Evolutionary conservation across 2,329 filamentous ascomycete species (phyloP), one percentile per base, ranked within the genome.

Genomic region (Monilinia laxa): DNA sequence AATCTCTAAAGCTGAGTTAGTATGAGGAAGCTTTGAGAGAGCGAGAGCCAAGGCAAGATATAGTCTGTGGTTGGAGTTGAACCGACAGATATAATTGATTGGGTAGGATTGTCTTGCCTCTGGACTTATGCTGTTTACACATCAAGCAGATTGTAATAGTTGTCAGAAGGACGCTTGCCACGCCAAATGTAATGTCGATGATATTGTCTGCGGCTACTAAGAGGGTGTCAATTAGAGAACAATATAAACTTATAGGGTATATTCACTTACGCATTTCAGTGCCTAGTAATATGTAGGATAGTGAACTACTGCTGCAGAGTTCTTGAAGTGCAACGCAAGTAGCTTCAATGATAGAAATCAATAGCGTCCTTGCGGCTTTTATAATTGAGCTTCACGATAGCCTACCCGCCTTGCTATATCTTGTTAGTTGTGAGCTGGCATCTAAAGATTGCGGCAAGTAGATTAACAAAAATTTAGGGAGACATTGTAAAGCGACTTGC

Each of bases 161-260:
- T 7, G 42, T 35, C 42, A 60, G 42, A 12, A 60, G 5, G 20
- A 9, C 42, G 42, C 57, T 60, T 49, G 20, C 20, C 49, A 60
- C 20, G 9, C 57, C 57, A 49, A 60, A 49, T 1, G 25, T 35
- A 35, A 60, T 60, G 28, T 60, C 42, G 42, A 60, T 60, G n/a
- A 60, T 60, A 60, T 60, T 60, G 7, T 23, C 42, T 23, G 57
- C 42, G 25, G 42, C 42, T 23, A 60, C 57, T 60, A 60, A 35
- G 42, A 60, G 45, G 42, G 14, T 35, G 42, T 60, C 12, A 60
- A 28, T 35, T n/a, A 20, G 35, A 18, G 12, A 11, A 20, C 6
- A 11, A 23, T 4, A 28, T 47, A 49, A 28, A 2, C 4, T 35
- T 1, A 20, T 16, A 49, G 38, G 25, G 42, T 23, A 20, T 49